Evolutionary conservation across 73 alveolate species (phyloP), one percentile per base, ranked within the genome.

Genomic region (Blepharisma stoltei): DNA sequence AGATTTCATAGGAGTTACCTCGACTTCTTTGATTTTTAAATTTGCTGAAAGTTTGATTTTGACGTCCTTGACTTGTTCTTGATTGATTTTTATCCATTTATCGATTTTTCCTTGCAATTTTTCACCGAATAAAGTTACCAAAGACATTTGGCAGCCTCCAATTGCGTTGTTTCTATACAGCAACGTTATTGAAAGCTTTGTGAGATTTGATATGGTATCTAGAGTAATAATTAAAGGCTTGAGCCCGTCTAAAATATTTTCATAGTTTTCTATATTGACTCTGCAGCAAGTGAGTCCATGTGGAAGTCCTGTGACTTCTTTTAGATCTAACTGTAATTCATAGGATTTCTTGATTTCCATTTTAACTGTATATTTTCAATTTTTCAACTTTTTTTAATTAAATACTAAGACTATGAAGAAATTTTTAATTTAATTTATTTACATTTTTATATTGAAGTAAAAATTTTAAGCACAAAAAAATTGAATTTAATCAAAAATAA

Each of bases 271-370:
- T 14, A 52, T 20, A 14, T 52, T 20, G 23, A 52, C 23, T 52
- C 23, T 52, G 66, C 66, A 52, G 27, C 23, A 20, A 11, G 23
- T 20, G 23, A 52, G 66, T 14, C 66, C 66, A 52, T 11, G 27
- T 52, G 66, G 66, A 14, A 52, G n/a, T 11, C 66, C 66, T 52
- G 66, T 52, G 66, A 52, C 66, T 11, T 52, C 66, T 52, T 52
- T 52, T 52, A 52, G 66, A 14, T 52, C 66, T 52, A 52, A 20
- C 23, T 52, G 66, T 52, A 52, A 20, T 52, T 52, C 23, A 14
- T 52, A 20, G 66, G 3, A 14, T 52, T 52, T 52, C 23, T 3
- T 14, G n/a, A 14, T 52, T 14, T 11, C n/a, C 66, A 52, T 52
- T 52, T 52, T 52, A 14, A 52, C n/a, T 20, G 66, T 14, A 52